Evolutionary conservation across 2,329 filamentous ascomycete genomes (phyloP).

Genomic region (Neofusicoccum sp.): DNA sequence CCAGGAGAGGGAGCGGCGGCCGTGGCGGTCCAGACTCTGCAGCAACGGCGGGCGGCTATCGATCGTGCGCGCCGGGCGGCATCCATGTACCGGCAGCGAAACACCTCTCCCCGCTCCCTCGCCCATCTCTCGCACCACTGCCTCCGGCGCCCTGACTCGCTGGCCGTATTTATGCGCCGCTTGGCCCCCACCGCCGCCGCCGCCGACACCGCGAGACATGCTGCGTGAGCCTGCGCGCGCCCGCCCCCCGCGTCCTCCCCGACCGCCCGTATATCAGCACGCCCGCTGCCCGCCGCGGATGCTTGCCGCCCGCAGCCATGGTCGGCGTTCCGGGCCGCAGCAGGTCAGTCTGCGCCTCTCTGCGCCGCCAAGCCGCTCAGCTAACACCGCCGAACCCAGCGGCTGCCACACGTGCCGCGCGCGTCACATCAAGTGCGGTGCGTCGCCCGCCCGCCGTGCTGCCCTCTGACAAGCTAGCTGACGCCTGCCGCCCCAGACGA

Average conservation of each 20-base stretch:
- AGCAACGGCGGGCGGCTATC: not conserved
- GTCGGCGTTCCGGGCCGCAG: slow-evolving; percentile 17
- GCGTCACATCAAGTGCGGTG: slow-evolving; percentile 19
- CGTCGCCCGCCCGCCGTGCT: not conserved
- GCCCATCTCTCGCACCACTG: not conserved
- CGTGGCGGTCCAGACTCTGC: not conserved
- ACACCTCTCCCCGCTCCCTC: not conserved
- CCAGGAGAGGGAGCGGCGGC: not conserved
- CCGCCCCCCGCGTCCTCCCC: not conserved
- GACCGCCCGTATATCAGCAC: slow-evolving; percentile 2
- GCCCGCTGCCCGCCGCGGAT: not conserved
- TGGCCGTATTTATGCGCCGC: slow-evolving; percentile 1
- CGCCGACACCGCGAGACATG: not conserved
- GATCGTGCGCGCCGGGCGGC: not conserved
- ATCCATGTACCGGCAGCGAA: not conserved
- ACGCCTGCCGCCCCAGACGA: slow-evolving; percentile 19
- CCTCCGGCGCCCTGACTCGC: not conserved
- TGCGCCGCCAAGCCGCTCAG: not conserved
- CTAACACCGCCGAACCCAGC: not conserved
- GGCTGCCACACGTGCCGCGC: slow-evolving; percentile 19
- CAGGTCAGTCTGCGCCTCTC: not conserved
- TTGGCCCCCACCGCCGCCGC: not conserved
- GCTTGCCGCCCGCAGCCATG: slow-evolving; percentile 11
- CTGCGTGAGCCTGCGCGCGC: not conserved
- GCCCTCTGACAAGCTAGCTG: not conserved